Evolutionary conservation across 1,284 basidiomycete genomes (phyloP), one percentile per base, ranked within the genome.

Genomic region (Cryptococcus jaspeensis): DNA sequence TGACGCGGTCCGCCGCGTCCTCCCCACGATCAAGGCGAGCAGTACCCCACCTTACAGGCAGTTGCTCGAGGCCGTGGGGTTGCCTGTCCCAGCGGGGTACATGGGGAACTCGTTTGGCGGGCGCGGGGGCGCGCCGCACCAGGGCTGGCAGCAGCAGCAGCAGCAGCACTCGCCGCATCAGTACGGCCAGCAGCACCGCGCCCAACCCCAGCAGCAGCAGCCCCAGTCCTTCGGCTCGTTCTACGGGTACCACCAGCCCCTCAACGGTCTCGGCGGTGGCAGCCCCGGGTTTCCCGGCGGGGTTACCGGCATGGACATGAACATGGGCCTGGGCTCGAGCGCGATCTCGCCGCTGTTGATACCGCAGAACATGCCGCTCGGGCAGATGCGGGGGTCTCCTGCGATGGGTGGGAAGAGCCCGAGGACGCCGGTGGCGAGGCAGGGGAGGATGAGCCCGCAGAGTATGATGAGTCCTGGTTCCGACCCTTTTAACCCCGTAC

Each of bases 31-130:
- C 58, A 92, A 92, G 79, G 91, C 92, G 40, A 88, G 90, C 48
- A 86, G 87, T 23, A 91, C 90, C 5, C 90, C 92, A 66, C 90
- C 92, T n/a, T 96, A 97, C 73, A 86, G 92, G 58, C 84, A 90
- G 52, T 81, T 97, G 48, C 90, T 95, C 55, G 91, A 96, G 75
- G 92, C 95, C 78, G 90, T 96, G 62, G 93, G 93, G 12, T 79
- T 97, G 48, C 90, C 91, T 7, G 87, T 92, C 40, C 89, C 90
- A 0, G 58, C 70, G 9, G 58, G 55, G 37, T 58, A 58, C 38
- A 53, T 53, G 28, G 52, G 51, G 12, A 46, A 47, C 16, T 52
- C 58, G 6, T 50, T 52, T 6, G 57, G 57, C 43, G 58, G 58
- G 5, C 49, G 55, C 7, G 15, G 16, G 5, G 28, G 15, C 2